Percentiles rank a stretch among this genome's conserved stretches.
These are phyloP conservation scores for Naegleria gruberi DNA, from an alignment of 208 protist genomes.

Conservation along the genomic window DNA sequence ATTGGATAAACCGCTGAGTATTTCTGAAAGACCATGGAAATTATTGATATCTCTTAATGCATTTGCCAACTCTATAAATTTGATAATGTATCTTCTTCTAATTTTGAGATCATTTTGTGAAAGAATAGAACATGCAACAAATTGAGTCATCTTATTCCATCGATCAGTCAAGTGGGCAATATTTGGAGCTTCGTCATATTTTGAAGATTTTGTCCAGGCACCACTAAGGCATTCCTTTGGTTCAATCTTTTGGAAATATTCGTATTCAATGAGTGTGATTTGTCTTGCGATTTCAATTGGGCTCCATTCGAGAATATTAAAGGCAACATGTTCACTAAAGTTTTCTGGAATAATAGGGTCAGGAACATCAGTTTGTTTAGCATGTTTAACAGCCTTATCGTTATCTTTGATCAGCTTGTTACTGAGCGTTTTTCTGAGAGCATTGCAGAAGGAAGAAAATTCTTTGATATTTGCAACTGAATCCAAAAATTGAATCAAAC, in stretches of 20 bases:
- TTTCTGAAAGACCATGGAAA: slow-evolving; percentile 33
- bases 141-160: slow-evolving; percentile 33
- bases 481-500: slow-evolving; percentile 20
- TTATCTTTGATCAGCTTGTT: not conserved
- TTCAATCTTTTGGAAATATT: slow-evolving; percentile 33
- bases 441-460: not conserved
- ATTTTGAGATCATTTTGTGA: slow-evolving; percentile 9
- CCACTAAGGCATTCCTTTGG: slow-evolving; percentile 30
- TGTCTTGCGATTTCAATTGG: slow-evolving; percentile 21
- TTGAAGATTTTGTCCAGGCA: not conserved
- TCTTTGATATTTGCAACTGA: not conserved
- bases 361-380: no score
- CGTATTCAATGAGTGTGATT: slow-evolving; percentile 29
- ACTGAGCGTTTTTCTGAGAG: not conserved
- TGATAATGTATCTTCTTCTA: slow-evolving; percentile 21
- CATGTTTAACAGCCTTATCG: not conserved
- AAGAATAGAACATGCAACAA: slow-evolving; percentile 21
- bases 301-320: not conserved
- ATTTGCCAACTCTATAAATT: slow-evolving; percentile 33
- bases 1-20: slow-evolving; percentile 24
- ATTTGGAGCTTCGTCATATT: slow-evolving; percentile 24
- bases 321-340: not conserved
- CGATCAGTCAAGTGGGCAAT: slow-evolving; percentile 31
- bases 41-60: slow-evolving; percentile 35
- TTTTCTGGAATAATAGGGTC: not conserved